Evolutionary conservation across 2,329 filamentous ascomycete species (phyloP).

Genomic region (Calcarisporium arbuscula): DNA sequence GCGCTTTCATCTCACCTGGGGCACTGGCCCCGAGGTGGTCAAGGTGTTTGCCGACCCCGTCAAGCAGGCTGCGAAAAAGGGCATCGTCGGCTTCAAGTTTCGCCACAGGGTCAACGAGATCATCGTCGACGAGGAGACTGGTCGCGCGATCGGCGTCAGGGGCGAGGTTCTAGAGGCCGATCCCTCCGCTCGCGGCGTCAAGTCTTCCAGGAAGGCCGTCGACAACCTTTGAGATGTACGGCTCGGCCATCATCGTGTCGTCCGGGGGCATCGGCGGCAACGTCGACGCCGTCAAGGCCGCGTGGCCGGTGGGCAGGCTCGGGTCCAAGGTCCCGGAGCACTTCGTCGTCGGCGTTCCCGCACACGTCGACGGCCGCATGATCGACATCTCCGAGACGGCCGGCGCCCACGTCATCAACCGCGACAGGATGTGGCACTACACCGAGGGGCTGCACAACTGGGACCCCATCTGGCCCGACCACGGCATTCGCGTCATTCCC

Average conservation of each 20-base stretch:
- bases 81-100: slow-evolving; percentile 48
- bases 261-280: slow-evolving; percentile 57
- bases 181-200: slow-evolving; percentile 42
- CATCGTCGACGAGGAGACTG: slow-evolving; percentile 42
- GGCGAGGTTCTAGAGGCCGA: slow-evolving; percentile 48
- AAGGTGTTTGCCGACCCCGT: slow-evolving; percentile 52
- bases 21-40: slow-evolving; percentile 54
- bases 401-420: slow-evolving; percentile 52
- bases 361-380: slow-evolving; percentile 60
- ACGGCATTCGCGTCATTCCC: slow-evolving; percentile 55
- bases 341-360: slow-evolving; percentile 56
- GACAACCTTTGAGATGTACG: slow-evolving; percentile 48
- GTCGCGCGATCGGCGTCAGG: slow-evolving; percentile 45
- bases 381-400: slow-evolving; percentile 46
- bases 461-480: slow-evolving; percentile 54
- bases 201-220: slow-evolving; percentile 40
- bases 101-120: slow-evolving; percentile 52
- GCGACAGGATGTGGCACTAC: slow-evolving; percentile 62
- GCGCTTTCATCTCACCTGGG: slow-evolving; percentile 58
- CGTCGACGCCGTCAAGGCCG: slow-evolving; percentile 51
- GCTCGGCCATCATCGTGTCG: slow-evolving; percentile 46
- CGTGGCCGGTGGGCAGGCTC: slow-evolving; percentile 51
- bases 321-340: slow-evolving; percentile 48
- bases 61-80: slow-evolving; percentile 42
- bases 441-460: slow-evolving; percentile 57